Percentiles rank a stretch among this genome's conserved stretches.
These are phyloP conservation scores for Funneliformis mosseae DNA, from an alignment of 192 early-diverging fungal genomes.

Conservation along the genomic window DNA sequence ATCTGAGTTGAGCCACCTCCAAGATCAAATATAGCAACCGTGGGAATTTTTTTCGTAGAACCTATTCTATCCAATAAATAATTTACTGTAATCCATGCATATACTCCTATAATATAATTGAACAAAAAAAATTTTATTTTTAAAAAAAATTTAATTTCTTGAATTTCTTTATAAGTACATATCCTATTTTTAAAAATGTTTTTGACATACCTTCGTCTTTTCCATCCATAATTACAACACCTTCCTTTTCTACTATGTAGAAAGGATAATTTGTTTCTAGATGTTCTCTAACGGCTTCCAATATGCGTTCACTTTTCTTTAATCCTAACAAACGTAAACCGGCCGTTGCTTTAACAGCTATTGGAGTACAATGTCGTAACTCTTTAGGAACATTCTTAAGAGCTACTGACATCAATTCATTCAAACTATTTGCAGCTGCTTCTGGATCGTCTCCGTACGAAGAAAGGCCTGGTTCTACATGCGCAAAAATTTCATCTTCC, in stretches of 20 bases:
- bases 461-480: conserved; percentile 84
- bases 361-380: conserved; percentile 78
- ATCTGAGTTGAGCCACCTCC: conserved; percentile 98
- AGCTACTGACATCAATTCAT: conserved; percentile 76
- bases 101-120: conserved; percentile 65
- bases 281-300: conserved; percentile 68
- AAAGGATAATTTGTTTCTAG: conserved; percentile 82
- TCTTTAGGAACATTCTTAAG: conserved; percentile 69
- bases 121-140: neutral
- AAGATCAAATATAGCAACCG: conserved; percentile 93
- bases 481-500: conserved; percentile 89
- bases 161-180: neutral
- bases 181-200: neutral
- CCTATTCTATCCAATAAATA: conserved; percentile 78
- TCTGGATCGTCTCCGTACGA: conserved; percentile 66
- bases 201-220: conserved; percentile 77
- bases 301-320: conserved; percentile 70
- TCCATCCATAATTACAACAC: conserved; percentile 94
- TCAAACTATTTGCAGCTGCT: conserved; percentile 80
- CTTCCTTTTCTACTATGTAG: conserved; percentile 66
- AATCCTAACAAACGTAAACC: conserved; percentile 82
- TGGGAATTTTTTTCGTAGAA: conserved; percentile 49
- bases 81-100: conserved; percentile 98
- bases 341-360: conserved; percentile 96
- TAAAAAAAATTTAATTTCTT: neutral